Evolutionary conservation across 371 early-diverging fungal genomes (phyloP).

Genomic region (Neoconidiobolus thromboides): DNA sequence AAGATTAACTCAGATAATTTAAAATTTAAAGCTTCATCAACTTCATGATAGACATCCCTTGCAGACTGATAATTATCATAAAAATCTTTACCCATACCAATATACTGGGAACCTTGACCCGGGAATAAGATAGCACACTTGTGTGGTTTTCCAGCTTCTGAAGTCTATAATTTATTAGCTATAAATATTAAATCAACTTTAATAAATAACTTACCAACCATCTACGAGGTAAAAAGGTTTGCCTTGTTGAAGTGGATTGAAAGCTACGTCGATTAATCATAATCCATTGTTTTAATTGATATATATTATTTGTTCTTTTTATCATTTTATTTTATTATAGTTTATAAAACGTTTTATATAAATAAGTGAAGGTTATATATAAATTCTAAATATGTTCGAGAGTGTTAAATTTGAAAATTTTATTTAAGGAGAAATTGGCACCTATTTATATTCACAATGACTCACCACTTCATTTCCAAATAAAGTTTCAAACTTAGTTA

Average conservation of each 20-base stretch:
- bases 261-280: no score
- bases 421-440: no score
- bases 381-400: no score
- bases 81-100: slow-evolving; percentile 90
- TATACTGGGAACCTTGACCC: slow-evolving; percentile 74
- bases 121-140: slow-evolving; percentile 10
- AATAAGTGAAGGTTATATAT: no score
- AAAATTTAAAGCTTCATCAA: slow-evolving; percentile 58
- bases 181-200: not conserved
- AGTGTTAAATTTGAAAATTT: no score
- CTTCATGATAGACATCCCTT: slow-evolving; percentile 69
- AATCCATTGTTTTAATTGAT: no score
- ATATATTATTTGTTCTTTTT: no score
- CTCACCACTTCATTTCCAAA: no score
- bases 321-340: no score
- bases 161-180: not conserved
- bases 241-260: not conserved
- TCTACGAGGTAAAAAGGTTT: not conserved
- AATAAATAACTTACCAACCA: not conserved
- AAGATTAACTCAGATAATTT: slow-evolving; percentile 58
- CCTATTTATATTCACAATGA: no score
- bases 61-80: slow-evolving; percentile 54
- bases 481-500: no score
- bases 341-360: no score
- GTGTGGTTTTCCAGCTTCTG: not conserved